phyloP scores from a whole-genome alignment of 257 asterid genomes.

The Lavandula angustifolia region DNA sequence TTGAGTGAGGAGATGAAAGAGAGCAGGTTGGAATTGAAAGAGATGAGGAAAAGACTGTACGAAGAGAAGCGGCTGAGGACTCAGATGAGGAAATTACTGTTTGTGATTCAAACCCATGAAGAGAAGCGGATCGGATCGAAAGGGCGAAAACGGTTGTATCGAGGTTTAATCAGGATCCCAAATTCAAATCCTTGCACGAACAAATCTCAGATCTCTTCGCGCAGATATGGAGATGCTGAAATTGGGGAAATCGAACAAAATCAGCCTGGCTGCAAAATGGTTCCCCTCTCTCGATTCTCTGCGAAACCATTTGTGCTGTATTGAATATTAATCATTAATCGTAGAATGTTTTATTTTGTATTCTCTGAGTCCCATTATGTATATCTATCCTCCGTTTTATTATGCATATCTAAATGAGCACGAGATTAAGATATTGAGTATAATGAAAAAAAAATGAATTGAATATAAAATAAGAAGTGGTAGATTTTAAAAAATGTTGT shows the following conservation, averaged over 20 bases:
- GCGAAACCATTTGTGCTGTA: neutral
- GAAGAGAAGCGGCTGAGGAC: neutral
- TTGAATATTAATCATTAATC: too few species aligned
- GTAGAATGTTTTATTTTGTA: too few species aligned
- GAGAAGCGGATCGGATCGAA: conserved; percentile 36
- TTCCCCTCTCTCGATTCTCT: conserved; percentile 51
- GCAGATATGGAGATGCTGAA: conserved; percentile 36
- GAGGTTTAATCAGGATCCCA: conserved; percentile 36
- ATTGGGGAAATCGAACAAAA: conserved; percentile 28
- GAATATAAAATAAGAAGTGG: too few species aligned
- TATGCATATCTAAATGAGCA: too few species aligned
- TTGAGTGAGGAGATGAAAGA: too few species aligned
- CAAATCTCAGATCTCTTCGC: conserved; percentile 42
- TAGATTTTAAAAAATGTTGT: too few species aligned
- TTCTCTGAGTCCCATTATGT: too few species aligned
- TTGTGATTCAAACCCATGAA: neutral
- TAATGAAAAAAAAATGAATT: too few species aligned
- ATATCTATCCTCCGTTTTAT: too few species aligned
- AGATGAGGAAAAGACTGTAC: too few species aligned
- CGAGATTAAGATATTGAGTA: too few species aligned
- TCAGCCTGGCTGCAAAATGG: conserved; percentile 64
- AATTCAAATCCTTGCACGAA: conserved; percentile 49
- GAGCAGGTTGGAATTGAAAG: too few species aligned
- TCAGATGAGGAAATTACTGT: neutral
- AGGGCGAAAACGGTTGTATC: conserved; percentile 45